Evolutionary conservation across 139 green algal genomes (phyloP), one percentile per base, ranked within the genome.

Genomic region (Marvania coccoides): DNA sequence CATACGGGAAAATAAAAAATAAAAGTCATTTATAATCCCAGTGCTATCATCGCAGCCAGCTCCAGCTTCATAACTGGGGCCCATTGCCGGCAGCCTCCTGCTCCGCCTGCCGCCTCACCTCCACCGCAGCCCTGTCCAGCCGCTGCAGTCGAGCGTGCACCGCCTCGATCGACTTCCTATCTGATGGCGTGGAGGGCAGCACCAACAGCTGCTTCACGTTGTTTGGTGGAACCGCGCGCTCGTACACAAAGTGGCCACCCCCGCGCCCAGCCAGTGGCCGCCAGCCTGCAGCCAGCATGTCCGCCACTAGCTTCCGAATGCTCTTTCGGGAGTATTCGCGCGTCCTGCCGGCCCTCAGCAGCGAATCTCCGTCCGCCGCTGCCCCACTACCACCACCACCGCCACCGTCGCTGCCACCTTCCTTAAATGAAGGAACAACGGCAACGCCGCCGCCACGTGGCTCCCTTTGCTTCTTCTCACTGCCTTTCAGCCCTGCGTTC

Each of bases 281-380:
- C 54, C 54, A 61, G 0, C 54, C 54, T 39, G 54, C 54, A 15
- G 7, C 19, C n/a, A 61, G 23, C 54, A 61, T 61, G 23, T 61
- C 54, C n/a, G 40, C 19, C 15, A 61, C 54, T 7, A 61, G 13
- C 0, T 61, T 61, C 19, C 54, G 54, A 61, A 61, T 61, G 40
- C n/a, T 61, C 12, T 61, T 61, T n/a, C 54, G 38, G 9, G 54
- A 61, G 19, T 61, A 61, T 33, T 54, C 54, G n/a, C 24, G 38
- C 54, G 19, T 19, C 42, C n/a, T n/a, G n/a, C n/a, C n/a, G n/a
- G n/a, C n/a, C n/a, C n/a, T n/a, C n/a, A n/a, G n/a, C n/a, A n/a
- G n/a, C n/a, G n/a, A n/a, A n/a, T n/a, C n/a, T n/a, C n/a, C n/a
- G n/a, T n/a, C n/a, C n/a, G n/a, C n/a, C n/a, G n/a, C n/a, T n/a